Conservation (phyloP, 306 rosid species). For the Nissolia schottii region DNA sequence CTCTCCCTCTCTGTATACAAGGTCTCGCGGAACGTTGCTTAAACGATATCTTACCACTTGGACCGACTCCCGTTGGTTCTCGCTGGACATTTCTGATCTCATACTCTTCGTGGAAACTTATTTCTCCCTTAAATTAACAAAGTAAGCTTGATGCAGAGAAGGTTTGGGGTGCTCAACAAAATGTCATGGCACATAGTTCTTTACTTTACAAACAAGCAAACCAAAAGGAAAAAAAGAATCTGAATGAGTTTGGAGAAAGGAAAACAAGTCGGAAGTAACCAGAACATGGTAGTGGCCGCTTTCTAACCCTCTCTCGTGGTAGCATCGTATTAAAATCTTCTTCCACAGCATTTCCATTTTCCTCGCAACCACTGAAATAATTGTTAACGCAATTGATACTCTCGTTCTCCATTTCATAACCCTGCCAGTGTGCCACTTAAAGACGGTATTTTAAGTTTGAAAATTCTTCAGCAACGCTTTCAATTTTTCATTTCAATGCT, state of each 20-base stretch:
- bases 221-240: slow-evolving; percentile 36
- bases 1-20: too few species aligned
- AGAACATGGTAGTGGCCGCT: background rate
- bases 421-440: background rate
- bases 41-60: too few species aligned
- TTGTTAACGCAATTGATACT: background rate
- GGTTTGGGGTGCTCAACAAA: background rate
- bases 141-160: too few species aligned
- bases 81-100: too few species aligned
- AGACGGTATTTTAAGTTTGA: slow-evolving; percentile 1
- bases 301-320: background rate
- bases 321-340: slow-evolving; percentile 15
- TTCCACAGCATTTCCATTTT: slow-evolving; percentile 11
- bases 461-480: background rate
- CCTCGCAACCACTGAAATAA: slow-evolving; percentile 9
- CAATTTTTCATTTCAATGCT: background rate
- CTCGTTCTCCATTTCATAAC: background rate
- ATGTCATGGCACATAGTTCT: slow-evolving; percentile 28
- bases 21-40: too few species aligned
- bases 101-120: too few species aligned
- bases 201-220: slow-evolving; percentile 29
- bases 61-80: too few species aligned
- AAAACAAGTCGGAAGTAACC: slow-evolving; percentile 9
- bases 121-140: too few species aligned
- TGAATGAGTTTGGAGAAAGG: slow-evolving; percentile 26